Evolutionary conservation across 148 eudicot species (phyloP).

Genomic region (Pharnaceum exiguum): DNA sequence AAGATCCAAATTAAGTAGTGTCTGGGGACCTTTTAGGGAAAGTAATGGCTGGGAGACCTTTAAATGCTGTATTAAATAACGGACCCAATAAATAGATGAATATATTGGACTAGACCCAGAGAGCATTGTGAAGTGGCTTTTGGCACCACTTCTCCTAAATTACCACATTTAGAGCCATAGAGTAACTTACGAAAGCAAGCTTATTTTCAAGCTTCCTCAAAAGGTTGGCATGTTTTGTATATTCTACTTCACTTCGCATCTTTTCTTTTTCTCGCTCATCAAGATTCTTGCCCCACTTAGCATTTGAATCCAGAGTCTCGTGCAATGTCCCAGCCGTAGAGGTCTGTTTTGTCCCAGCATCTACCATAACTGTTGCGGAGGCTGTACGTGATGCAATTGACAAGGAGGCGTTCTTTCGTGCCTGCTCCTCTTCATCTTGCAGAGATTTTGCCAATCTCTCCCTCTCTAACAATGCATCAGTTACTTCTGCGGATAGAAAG

Average conservation of each 20-base stretch:
- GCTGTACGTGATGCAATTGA: no score
- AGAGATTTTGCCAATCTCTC: slow-evolving; percentile 71
- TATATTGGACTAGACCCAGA: background rate
- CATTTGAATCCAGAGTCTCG: slow-evolving; percentile 84
- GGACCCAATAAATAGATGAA: no score
- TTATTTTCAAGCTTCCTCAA: slow-evolving; percentile 82
- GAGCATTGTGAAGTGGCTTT: no score
- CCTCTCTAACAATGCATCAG: slow-evolving; percentile 76
- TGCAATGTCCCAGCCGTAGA: slow-evolving; percentile 70
- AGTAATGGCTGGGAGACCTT: no score
- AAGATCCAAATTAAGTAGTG: no score
- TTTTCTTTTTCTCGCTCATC: slow-evolving; percentile 44
- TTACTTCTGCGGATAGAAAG: slow-evolving; percentile 73
- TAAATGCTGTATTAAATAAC: no score
- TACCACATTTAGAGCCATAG: slow-evolving; percentile 1
- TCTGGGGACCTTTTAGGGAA: no score
- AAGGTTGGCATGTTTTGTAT: slow-evolving; percentile 60
- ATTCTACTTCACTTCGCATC: slow-evolving; percentile 78
- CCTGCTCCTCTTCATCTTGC: slow-evolving; percentile 92
- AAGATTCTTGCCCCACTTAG: slow-evolving; percentile 79
- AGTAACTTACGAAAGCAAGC: slow-evolving; percentile 83
- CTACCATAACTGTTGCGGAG: slow-evolving; percentile 34
- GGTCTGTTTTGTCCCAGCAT: slow-evolving; percentile 28
- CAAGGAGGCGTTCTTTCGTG: slow-evolving; percentile 45
- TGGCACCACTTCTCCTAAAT: background rate